A percentile compares a stretch with the other conserved stretches of the same genome.
Evolutionary conservation across 75 land plant genomes (phyloP).

Genomic region (Larix kaempferi): DNA sequence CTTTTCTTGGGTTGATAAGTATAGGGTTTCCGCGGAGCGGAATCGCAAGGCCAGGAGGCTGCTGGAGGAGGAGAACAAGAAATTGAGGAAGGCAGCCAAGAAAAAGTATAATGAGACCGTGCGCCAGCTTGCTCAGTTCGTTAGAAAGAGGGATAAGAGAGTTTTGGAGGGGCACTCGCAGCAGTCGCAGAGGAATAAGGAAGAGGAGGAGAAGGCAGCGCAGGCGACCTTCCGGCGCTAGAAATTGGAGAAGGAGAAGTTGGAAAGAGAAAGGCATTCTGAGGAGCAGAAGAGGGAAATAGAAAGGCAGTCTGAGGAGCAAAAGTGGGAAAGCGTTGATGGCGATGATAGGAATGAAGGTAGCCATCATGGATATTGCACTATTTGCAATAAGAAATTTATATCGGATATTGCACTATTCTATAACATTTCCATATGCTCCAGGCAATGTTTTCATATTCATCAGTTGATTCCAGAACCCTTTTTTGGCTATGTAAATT

Average conservation of each 20-base stretch:
- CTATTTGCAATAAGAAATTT: too few species aligned
- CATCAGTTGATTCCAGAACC: too few species aligned
- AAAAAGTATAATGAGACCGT: conserved; percentile 84
- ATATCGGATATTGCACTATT: too few species aligned
- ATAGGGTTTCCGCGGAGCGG: conserved; percentile 45
- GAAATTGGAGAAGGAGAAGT: conserved; percentile 52
- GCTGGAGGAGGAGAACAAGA: conserved; percentile 96
- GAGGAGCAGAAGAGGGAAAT: too few species aligned
- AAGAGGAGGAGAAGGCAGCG: conserved; percentile 45
- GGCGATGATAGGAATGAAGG: conserved; percentile 16
- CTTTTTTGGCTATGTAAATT: too few species aligned
- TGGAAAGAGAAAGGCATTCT: conserved; percentile 44
- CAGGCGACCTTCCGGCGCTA: conserved; percentile 47
- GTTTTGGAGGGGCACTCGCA: conserved; percentile 89
- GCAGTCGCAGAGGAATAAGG: conserved; percentile 36
- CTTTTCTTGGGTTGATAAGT: conserved; percentile 87
- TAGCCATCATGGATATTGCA: conserved; percentile 23
- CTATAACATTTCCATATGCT: too few species aligned
- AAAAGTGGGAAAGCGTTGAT: conserved; percentile 62
- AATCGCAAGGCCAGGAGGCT: conserved; percentile 66
- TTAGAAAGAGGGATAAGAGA: conserved; percentile 90
- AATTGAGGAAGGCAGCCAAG: conserved; percentile 72
- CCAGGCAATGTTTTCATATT: too few species aligned
- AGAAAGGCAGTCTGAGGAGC: too few species aligned
- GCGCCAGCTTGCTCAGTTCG: conserved; percentile 75